A percentile compares a stretch with the other conserved stretches of the same genome.
Evolutionary conservation across 768 basidiomycete genomes (phyloP).

Genomic region (Termitomyces heimii): DNA sequence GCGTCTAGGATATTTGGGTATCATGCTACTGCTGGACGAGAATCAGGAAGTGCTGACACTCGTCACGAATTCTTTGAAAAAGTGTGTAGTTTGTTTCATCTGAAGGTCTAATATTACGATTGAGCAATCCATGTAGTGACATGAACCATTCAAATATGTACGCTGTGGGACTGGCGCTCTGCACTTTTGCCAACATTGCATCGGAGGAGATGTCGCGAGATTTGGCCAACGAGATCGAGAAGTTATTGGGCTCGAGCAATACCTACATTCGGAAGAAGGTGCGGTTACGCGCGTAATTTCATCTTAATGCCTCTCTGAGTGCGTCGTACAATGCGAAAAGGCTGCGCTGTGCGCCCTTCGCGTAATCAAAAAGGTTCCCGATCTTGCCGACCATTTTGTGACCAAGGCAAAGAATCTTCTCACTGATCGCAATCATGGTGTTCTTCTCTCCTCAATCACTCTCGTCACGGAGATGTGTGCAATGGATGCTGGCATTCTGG

Average conservation of each 20-base stretch:
- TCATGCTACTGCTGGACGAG: slow-evolving; percentile 96
- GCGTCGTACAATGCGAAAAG: slow-evolving; percentile 32
- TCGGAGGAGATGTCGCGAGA: slow-evolving; percentile 99
- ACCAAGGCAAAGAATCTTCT: slow-evolving; percentile 85
- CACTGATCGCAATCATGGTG: slow-evolving; percentile 95
- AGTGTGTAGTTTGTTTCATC: slow-evolving; percentile 45
- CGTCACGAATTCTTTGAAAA: slow-evolving; percentile 97
- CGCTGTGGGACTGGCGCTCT: slow-evolving; percentile 92
- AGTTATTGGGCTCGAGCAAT: slow-evolving; percentile 93
- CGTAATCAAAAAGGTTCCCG: slow-evolving; percentile 93
- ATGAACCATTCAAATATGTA: slow-evolving; percentile 99
- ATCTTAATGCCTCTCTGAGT: background rate
- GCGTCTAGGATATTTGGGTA: slow-evolving; percentile 91
- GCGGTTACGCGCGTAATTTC: slow-evolving; percentile 11
- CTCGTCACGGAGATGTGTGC: slow-evolving; percentile 94
- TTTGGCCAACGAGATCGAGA: slow-evolving; percentile 96
- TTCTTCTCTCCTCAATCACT: slow-evolving; percentile 89
- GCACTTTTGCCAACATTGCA: slow-evolving; percentile 98
- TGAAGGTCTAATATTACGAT: background rate
- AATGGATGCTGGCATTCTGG: slow-evolving; percentile 61
- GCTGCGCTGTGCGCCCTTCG: slow-evolving; percentile 93
- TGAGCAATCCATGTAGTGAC: slow-evolving; percentile 51
- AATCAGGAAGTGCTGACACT: slow-evolving; percentile 96
- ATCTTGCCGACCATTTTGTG: slow-evolving; percentile 89
- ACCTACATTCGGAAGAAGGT: slow-evolving; percentile 99